Base-by-base conservation (phyloP, 2,329 filamentous ascomycete species). In the Cladosporium sp. region DNA sequence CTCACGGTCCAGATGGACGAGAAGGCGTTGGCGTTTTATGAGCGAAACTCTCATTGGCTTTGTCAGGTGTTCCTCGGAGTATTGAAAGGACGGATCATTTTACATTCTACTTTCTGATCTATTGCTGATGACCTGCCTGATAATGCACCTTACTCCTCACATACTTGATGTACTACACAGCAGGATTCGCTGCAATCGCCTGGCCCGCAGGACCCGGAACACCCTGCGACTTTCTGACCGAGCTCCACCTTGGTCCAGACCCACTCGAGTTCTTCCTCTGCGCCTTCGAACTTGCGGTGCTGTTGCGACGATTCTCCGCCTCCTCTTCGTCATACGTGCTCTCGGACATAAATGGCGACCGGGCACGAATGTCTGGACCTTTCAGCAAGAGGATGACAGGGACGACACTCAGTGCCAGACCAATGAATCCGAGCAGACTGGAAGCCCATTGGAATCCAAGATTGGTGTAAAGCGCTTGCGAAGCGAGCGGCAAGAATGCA, bases 331-430 rank as follows among this genome's bases (percentile, higher is more conserved):
- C 61, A 24, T 57, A 58, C 3, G 56, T 59, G 15, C 55, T 55
- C 52, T 65, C 60, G 19, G 57, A 47, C 59, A 63, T 62, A 41
- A 64, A 64, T 13, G 60, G 61, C 42, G 60, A 64, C 22, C 57
- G 53, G 8, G 53, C 55, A 38, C 65, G 43, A 12, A 67, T 59
- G 8, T 42, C 43, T 34, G 47, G 50, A 1, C 67, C 68, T 50
- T 59, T 61, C 9, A 56, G 39, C 38, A 69, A 29, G 19, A 76
- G 49, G 1, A 73, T 61, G 7, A 76, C 58, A 29, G 47, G 47
- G 2, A 50, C 47, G 17, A 44, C 34, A 12, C 40, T 70, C 70
- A 77, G 74, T 15, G 69, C 72, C 30, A 77, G 64, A 18, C 73
- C 71, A 5, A 71, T 45, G 27, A 65, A 67, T 1, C 59, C 69